These are phyloP conservation scores for Cercophora sp. DNA, from an alignment of 495 filamentous ascomycete species.

Conservation along the genomic window DNA sequence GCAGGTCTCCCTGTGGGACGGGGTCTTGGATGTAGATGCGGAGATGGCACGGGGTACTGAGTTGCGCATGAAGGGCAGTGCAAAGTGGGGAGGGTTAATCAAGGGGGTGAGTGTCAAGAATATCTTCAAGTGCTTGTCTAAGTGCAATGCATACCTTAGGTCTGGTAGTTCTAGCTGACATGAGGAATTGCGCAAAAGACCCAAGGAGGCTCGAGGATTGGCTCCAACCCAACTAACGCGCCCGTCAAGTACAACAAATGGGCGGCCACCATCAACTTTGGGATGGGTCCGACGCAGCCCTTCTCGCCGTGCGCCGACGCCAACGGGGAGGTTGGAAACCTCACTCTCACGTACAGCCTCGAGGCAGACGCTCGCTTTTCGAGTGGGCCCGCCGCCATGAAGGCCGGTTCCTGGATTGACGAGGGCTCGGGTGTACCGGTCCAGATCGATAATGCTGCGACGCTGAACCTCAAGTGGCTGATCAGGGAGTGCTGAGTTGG, in stretches of 20 bases:
- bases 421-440: background rate
- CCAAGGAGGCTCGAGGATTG: background rate
- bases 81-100: background rate
- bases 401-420: slow-evolving; percentile 7
- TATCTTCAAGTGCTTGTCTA: slow-evolving; percentile 5
- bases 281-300: background rate
- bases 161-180: background rate
- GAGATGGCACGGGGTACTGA: slow-evolving; percentile 3
- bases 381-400: slow-evolving; percentile 8
- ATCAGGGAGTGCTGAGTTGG: slow-evolving; percentile 10
- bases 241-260: slow-evolving; percentile 10
- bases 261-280: slow-evolving; percentile 6
- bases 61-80: slow-evolving; percentile 5
- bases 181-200: background rate
- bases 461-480: slow-evolving; percentile 12
- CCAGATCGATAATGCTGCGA: slow-evolving; percentile 9
- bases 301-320: slow-evolving; percentile 7
- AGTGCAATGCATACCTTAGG: background rate
- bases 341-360: slow-evolving; percentile 10
- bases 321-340: slow-evolving; percentile 7
- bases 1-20: slow-evolving; percentile 8
- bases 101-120: slow-evolving; percentile 2
- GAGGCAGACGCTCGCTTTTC: slow-evolving; percentile 7
- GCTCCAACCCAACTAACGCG: background rate
- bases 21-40: slow-evolving; percentile 7